Conservation (phyloP, 257 asterid species). For the Lantana camara region DNA sequence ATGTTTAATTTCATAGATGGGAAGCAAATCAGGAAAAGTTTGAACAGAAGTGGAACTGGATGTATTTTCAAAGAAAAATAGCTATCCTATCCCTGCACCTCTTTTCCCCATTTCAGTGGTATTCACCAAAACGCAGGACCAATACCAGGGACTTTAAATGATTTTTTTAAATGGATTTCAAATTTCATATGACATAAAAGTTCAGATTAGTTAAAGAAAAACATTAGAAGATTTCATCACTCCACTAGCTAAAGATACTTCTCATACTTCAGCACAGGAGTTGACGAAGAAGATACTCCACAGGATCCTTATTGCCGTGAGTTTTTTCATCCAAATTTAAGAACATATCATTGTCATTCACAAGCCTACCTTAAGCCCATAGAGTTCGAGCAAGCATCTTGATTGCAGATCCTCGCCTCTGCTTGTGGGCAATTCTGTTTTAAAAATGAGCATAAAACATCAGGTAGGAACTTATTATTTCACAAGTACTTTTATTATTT, state of each 20-base stretch:
- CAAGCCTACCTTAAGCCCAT: constrained; percentile 84
- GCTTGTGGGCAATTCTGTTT: constrained; percentile 83
- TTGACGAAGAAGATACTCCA: constrained; percentile 11
- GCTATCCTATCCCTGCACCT: not conserved
- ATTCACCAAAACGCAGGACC: constrained; percentile 16
- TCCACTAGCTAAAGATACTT: not conserved
- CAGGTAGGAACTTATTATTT: constrained; percentile 13
- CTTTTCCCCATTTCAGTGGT: not conserved
- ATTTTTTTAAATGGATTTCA: constrained; percentile 6
- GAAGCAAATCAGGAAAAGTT: not conserved
- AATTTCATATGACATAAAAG: too few species aligned
- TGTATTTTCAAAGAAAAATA: not conserved
- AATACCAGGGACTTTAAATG: constrained; percentile 1
- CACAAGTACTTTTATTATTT: not conserved
- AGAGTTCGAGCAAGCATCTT: constrained; percentile 95
- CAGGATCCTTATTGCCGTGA: not conserved
- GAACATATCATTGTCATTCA: constrained; percentile 5
- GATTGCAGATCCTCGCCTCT: constrained; percentile 98
- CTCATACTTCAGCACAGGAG: not conserved
- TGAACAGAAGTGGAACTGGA: not conserved
- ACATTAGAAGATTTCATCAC: not conserved
- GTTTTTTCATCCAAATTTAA: constrained; percentile 7
- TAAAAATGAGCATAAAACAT: constrained; percentile 23
- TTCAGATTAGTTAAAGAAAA: not conserved
- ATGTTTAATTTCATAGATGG: not conserved